Evolutionary conservation across 225 moss, liverwort and hornwort genomes (phyloP), one percentile per base, ranked within the genome.

Genomic region (Takakia lepidozioides): DNA sequence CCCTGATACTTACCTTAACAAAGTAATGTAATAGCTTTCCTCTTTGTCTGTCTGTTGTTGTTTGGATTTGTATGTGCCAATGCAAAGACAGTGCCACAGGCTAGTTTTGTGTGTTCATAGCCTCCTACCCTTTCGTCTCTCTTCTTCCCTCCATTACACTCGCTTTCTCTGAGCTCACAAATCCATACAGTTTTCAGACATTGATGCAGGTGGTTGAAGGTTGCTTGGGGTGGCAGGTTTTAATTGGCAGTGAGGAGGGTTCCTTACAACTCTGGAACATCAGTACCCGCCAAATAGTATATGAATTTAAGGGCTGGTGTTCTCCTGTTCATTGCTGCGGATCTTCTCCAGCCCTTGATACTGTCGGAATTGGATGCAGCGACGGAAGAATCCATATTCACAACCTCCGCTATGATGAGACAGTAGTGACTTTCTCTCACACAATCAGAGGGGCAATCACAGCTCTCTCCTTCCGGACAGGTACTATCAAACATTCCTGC

Each of bases 1-100:
- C 50, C 98, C 98, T 2, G 98, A 91, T 22, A 98, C 98, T 9
- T 98, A 91, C 50, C 78, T 98, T 25, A 98, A 98, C 53, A 98
- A 98, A 75, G 73, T 89, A 39, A 57, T 19, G 14, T 20, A 27
- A 17, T 2, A 19, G 3, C 29, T 19, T 27, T 10, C 32, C 15
- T 19, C 2, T 27, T 19, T n/a, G 8, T 2, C 8, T 1, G 3
- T 5, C 0, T 10, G 3, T 27, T 10, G 10, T 27, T 25, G 49
- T 15, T 25, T 27, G 49, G 1, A 17, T 21, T 5, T 38, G 53
- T 36, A 18, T 14, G 32, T n/a, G n/a, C n/a, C n/a, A n/a, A n/a
- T n/a, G n/a, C n/a, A n/a, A n/a, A n/a, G n/a, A n/a, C n/a, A n/a
- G n/a, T n/a, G n/a, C n/a, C n/a, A n/a, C n/a, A n/a, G n/a, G n/a